phyloP scores from a whole-genome alignment of 2,329 filamentous ascomycete species.

The Samsoniella hepiali region DNA sequence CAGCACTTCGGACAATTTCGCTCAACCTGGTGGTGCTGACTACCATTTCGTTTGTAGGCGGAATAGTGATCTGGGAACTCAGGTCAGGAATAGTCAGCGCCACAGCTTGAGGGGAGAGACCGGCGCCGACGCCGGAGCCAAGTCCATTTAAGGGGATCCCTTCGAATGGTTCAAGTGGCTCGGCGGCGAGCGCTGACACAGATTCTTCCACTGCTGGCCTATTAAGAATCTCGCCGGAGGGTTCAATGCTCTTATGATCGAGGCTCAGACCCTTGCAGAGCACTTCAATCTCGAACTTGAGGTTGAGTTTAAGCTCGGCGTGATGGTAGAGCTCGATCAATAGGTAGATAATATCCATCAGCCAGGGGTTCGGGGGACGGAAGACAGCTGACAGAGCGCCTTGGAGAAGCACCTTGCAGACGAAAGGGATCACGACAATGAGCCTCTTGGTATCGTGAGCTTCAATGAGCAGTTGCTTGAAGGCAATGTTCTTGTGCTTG shows the following conservation, averaged over 20 bases:
- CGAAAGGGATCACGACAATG: slow-evolving; percentile 91
- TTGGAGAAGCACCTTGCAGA: slow-evolving; percentile 90
- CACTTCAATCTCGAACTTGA: slow-evolving; percentile 98
- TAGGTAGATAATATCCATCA: slow-evolving; percentile 91
- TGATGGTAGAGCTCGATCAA: slow-evolving; percentile 92
- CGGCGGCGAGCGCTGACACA: slow-evolving; percentile 57
- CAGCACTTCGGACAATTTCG: slow-evolving; percentile 78
- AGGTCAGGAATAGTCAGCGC: slow-evolving; percentile 82
- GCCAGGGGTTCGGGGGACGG: slow-evolving; percentile 91
- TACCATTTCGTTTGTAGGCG: slow-evolving; percentile 76
- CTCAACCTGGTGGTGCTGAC: slow-evolving; percentile 65
- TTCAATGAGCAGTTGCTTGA: slow-evolving; percentile 92
- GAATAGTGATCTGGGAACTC: slow-evolving; percentile 73
- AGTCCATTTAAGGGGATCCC: slow-evolving; percentile 76
- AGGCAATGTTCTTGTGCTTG: slow-evolving; percentile 93
- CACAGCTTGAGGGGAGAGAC: slow-evolving; percentile 74
- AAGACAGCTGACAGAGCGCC: slow-evolving; percentile 84
- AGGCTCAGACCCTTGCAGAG: slow-evolving; percentile 87
- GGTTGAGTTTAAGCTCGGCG: slow-evolving; percentile 89
- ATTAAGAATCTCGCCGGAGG: slow-evolving; percentile 80
- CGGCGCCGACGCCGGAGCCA: slow-evolving; percentile 63
- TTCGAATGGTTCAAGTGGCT: slow-evolving; percentile 77
- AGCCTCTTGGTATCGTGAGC: slow-evolving; percentile 90
- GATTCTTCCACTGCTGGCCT: slow-evolving; percentile 63
- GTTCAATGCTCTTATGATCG: slow-evolving; percentile 89